phyloP scores from a whole-genome alignment of 2,329 filamentous ascomycete genomes.

The Fusarium marasasianum region DNA sequence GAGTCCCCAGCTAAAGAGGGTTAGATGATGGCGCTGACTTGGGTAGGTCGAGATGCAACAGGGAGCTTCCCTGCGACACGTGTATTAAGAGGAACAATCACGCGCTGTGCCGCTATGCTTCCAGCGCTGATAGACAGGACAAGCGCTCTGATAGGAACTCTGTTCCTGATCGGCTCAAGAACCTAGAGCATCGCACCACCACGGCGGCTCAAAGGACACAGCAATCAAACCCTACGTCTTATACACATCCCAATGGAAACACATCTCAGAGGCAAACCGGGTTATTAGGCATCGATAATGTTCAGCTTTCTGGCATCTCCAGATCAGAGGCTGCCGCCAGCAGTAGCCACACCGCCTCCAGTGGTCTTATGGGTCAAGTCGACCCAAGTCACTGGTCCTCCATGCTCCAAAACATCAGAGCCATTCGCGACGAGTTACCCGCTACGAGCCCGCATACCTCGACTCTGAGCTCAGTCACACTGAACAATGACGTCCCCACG shows the following conservation, averaged over 20 bases:
- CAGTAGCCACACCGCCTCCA: accelerated
- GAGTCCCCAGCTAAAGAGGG: background rate
- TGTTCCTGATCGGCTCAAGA: slow-evolving; percentile 42
- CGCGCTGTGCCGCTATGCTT: slow-evolving; percentile 43
- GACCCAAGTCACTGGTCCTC: slow-evolving; percentile 49
- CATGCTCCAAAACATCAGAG: slow-evolving; percentile 48
- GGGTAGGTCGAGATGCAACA: slow-evolving; percentile 47
- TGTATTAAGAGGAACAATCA: slow-evolving; percentile 42
- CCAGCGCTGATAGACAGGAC: slow-evolving; percentile 39
- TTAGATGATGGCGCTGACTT: background rate
- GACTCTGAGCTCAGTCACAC: accelerated
- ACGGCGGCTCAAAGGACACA: slow-evolving; percentile 10
- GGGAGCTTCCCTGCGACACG: slow-evolving; percentile 44
- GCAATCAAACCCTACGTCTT: background rate
- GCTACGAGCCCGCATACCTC: background rate
- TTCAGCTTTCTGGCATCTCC: too few relatives aligned
- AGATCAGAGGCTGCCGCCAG: too few relatives aligned
- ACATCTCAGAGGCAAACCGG: accelerated
- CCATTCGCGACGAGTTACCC: slow-evolving; percentile 45
- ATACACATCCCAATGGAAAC: accelerated
- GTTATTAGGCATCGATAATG: accelerated
- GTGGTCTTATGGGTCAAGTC: slow-evolving; percentile 25
- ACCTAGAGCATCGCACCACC: slow-evolving; percentile 42
- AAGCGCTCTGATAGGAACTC: background rate
- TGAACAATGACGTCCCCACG: accelerated